Base-by-base conservation (phyloP, 305 asterid genomes). In the Lippia alba region DNA sequence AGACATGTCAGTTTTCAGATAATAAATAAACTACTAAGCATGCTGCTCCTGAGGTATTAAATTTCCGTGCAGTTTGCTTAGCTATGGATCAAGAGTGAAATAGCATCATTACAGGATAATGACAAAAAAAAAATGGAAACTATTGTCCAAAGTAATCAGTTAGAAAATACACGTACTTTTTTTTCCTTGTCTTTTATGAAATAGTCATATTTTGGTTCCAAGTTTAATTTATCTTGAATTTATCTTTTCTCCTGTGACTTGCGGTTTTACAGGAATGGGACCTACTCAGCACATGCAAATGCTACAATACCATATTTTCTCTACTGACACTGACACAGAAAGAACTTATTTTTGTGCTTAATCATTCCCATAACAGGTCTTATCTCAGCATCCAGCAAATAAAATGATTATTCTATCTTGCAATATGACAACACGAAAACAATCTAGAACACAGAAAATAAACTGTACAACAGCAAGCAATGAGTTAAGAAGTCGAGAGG, bases 401-500 rank as follows among this genome's bases (percentile, higher is more conserved):
- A 24, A 51, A 24, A 62, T 56, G 45, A 16, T 70, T 58, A 6
- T 18, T 12, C 50, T 14, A 33, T 68, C 34, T 75, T 32, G 16
- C 71, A 44, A 69, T 34, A 67, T 62, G 65, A 40, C 18, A 5
- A 60, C 61, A 59, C 56, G 53, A 65, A n/a, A 46, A 75, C 44
- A 75, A 61, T 58, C 48, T 36, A 58, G 56, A 12, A 56, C 8
- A n/a, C 30, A 66, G 60, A 49, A 57, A 48, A 58, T 50, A 51
- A 74, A 30, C 58, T 17, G 39, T 34, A 36, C 60, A 78, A 39
- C 32, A 59, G 14, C 18, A 57, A 57, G 75, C 10, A 59, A 74
- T 56, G 69, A 69, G 51, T 67, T 32, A 11, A 58, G 56, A 56
- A 51, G 55, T 67, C 71, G 45, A 32, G 53, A 61, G 30, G 70